phyloP scores from a whole-genome alignment of 495 filamentous ascomycete species.

The Penicillium coprophilum region DNA sequence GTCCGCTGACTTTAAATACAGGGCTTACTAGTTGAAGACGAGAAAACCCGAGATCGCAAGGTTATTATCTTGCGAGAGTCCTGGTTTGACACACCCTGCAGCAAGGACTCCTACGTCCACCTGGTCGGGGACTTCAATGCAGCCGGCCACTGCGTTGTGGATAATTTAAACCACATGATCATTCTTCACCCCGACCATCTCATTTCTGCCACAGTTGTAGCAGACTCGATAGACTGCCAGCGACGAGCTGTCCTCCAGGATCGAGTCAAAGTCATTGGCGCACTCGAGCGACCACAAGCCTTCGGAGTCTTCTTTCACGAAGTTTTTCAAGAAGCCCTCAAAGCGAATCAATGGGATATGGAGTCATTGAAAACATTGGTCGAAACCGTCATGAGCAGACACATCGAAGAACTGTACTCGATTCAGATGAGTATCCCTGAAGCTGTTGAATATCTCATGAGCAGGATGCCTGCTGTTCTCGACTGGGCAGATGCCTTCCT shows the following conservation, averaged over 20 bases:
- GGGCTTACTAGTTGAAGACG: slow-evolving; percentile 75
- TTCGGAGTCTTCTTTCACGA: slow-evolving; percentile 94
- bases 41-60: slow-evolving; percentile 62
- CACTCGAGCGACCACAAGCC: slow-evolving; percentile 71
- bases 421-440: slow-evolving; percentile 71
- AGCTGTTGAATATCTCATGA: slow-evolving; percentile 72
- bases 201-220: slow-evolving; percentile 88
- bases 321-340: slow-evolving; percentile 86
- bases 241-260: slow-evolving; percentile 91
- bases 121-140: slow-evolving; percentile 75
- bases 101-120: slow-evolving; percentile 73
- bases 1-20: slow-evolving; percentile 40
- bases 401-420: slow-evolving; percentile 82
- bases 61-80: slow-evolving; percentile 76
- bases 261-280: slow-evolving; percentile 81
- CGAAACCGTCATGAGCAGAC: slow-evolving; percentile 60
- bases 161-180: slow-evolving; percentile 78
- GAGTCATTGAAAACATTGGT: slow-evolving; percentile 63
- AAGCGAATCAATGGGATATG: slow-evolving; percentile 77
- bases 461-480: slow-evolving; percentile 74
- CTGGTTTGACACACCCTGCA: slow-evolving; percentile 79
- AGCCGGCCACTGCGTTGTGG: slow-evolving; percentile 65
- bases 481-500: slow-evolving; percentile 84
- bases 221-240: slow-evolving; percentile 86
- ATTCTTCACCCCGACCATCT: slow-evolving; percentile 96